A percentile compares a stretch with the other conserved stretches of the same genome.
phyloP scores from a whole-genome alignment of 495 filamentous ascomycete genomes.

The Daldinia decipiens region DNA sequence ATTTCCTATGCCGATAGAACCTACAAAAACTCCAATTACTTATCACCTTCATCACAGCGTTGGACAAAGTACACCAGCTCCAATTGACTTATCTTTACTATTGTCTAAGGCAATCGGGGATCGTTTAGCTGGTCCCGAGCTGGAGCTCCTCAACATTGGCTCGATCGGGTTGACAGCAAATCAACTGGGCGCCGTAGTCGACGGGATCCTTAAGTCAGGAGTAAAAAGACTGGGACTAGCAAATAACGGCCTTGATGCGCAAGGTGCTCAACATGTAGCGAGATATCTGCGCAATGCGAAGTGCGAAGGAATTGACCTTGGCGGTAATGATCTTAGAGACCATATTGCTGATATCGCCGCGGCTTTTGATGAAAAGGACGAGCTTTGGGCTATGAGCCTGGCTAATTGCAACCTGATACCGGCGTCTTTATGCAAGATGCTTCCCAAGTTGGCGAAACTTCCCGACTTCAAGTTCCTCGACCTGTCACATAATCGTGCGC shows the following conservation, averaged over 20 bases:
- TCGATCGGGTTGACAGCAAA: slow-evolving; percentile 77
- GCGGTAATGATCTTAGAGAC: slow-evolving; percentile 82
- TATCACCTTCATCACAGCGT: slow-evolving; percentile 34
- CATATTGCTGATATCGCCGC: slow-evolving; percentile 73
- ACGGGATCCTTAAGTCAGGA: slow-evolving; percentile 77
- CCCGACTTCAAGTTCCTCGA: slow-evolving; percentile 88
- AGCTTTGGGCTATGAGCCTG: slow-evolving; percentile 83
- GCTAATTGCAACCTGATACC: slow-evolving; percentile 86
- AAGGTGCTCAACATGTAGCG: slow-evolving; percentile 78
- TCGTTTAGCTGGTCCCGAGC: slow-evolving; percentile 75
- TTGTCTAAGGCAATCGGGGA: slow-evolving; percentile 79
- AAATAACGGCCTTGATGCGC: slow-evolving; percentile 76
- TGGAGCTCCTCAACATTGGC: slow-evolving; percentile 86
- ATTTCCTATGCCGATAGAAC: slow-evolving; percentile 67
- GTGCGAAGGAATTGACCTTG: slow-evolving; percentile 93
- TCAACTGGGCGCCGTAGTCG: slow-evolving; percentile 76
- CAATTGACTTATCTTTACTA: slow-evolving; percentile 54
- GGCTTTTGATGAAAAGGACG: slow-evolving; percentile 67
- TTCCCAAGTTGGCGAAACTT: slow-evolving; percentile 77
- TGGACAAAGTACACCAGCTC: slow-evolving; percentile 28
- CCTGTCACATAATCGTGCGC: slow-evolving; percentile 83
- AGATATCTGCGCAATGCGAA: slow-evolving; percentile 75
- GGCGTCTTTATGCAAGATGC: slow-evolving; percentile 73
- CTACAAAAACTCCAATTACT: slow-evolving; percentile 36
- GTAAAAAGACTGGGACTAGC: slow-evolving; percentile 82